Percentiles rank a stretch among this genome's conserved stretches.
These are phyloP conservation scores for Venturia carpophila DNA, from an alignment of 2,329 filamentous ascomycete species.

Conservation along the genomic window DNA sequence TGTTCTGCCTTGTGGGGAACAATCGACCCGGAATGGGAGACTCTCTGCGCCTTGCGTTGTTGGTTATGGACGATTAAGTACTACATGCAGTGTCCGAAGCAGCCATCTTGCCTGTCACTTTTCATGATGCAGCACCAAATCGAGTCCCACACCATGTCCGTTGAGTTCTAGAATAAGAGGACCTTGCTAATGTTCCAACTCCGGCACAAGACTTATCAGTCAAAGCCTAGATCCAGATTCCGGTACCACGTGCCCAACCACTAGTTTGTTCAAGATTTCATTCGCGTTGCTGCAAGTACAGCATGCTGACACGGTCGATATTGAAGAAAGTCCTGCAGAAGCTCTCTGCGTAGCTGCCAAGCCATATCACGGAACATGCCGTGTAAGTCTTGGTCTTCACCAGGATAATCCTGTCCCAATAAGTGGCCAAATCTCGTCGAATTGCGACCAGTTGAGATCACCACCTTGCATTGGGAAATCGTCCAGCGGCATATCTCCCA, in stretches of 20 bases:
- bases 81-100: too few relatives aligned
- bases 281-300: too few relatives aligned
- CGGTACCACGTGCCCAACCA: too few relatives aligned
- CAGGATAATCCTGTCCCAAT: constrained; percentile 10
- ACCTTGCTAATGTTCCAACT: too few relatives aligned
- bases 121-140: neutral
- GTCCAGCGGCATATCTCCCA: neutral
- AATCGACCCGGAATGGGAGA: too few relatives aligned
- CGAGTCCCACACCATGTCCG: too few relatives aligned
- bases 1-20: neutral
- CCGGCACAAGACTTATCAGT: too few relatives aligned
- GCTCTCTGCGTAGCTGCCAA: neutral
- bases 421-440: constrained; percentile 14
- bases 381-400: neutral
- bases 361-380: neutral
- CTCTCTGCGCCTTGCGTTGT: neutral
- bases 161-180: too few relatives aligned
- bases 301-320: too few relatives aligned
- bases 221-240: too few relatives aligned
- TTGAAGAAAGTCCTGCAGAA: too few relatives aligned
- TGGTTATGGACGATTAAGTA: neutral
- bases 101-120: neutral
- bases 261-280: too few relatives aligned
- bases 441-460: neutral
- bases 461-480: neutral